A percentile compares a stretch with the other conserved stretches of the same genome.
phyloP scores from a whole-genome alignment of 805 yeast species.

The Saccharomycopsis fibuligera region DNA sequence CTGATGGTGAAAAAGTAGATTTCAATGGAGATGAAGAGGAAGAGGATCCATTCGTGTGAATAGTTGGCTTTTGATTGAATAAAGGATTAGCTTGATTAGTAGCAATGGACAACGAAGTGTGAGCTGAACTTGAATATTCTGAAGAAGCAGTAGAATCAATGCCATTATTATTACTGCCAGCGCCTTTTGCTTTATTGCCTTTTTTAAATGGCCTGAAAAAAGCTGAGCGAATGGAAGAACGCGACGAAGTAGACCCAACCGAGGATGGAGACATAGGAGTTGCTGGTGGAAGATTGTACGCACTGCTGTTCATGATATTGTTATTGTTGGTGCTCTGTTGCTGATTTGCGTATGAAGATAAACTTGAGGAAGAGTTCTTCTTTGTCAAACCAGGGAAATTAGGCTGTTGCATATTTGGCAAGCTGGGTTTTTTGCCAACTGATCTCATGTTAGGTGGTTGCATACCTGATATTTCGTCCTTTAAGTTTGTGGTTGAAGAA shows the following conservation, averaged over 20 bases:
- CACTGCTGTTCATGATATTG: background rate
- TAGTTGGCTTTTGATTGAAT: background rate
- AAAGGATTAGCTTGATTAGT: too few relatives aligned
- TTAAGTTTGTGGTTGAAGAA: slow-evolving; percentile 9
- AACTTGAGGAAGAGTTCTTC: background rate
- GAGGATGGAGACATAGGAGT: slow-evolving; percentile 2
- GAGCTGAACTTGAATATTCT: background rate
- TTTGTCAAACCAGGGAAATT: background rate
- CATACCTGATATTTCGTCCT: background rate
- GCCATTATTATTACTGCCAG: background rate
- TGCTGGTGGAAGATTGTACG: background rate
- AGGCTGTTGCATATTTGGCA: slow-evolving; percentile 1
- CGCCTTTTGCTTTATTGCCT: background rate
- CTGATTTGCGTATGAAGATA: background rate
- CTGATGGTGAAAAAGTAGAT: background rate
- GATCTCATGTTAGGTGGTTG: background rate
- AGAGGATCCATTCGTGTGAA: background rate
- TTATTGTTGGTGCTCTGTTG: background rate
- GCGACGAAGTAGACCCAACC: background rate
- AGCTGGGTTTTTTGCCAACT: slow-evolving; percentile 1
- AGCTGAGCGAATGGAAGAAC: slow-evolving; percentile 6
- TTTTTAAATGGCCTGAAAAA: slow-evolving; percentile 17
- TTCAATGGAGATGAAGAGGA: background rate
- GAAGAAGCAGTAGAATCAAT: background rate
- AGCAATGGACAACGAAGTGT: background rate